These are phyloP conservation scores for Pythium phragmiticola DNA, from an alignment of 352 stramenopile species.

Conservation along the genomic window DNA sequence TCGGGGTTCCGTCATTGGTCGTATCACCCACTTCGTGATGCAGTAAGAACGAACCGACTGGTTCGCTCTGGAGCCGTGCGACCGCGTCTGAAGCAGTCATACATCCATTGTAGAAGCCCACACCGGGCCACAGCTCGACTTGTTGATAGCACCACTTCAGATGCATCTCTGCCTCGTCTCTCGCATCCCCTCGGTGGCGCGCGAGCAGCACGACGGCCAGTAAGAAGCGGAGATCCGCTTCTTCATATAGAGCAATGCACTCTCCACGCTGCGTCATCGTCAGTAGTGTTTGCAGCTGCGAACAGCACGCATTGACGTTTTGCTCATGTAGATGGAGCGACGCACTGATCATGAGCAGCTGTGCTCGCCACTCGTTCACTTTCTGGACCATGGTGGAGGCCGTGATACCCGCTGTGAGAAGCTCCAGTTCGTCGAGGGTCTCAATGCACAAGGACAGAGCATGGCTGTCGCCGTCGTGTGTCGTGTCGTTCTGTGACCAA, in stretches of 20 bases:
- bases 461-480: constrained; percentile 19
- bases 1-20: neutral
- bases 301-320: constrained; percentile 9
- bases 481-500: constrained; percentile 13
- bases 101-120: constrained; percentile 55
- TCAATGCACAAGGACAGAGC: constrained; percentile 24
- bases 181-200: neutral
- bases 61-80: constrained; percentile 25
- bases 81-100: constrained; percentile 34
- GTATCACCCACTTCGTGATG: constrained; percentile 20
- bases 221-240: constrained; percentile 19
- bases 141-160: constrained; percentile 44
- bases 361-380: constrained; percentile 7
- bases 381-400: constrained; percentile 12
- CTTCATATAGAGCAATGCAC: neutral
- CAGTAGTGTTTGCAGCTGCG: constrained; percentile 14
- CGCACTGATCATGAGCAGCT: constrained; percentile 42
- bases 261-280: neutral
- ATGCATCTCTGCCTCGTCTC: constrained; percentile 17
- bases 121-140: constrained; percentile 50
- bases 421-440: constrained; percentile 21
- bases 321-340: constrained; percentile 38
- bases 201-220: constrained; percentile 14
- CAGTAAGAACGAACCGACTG: constrained; percentile 48
- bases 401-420: neutral